Base-by-base conservation (phyloP, 495 filamentous ascomycete genomes). In the Penicillium goetzii region DNA sequence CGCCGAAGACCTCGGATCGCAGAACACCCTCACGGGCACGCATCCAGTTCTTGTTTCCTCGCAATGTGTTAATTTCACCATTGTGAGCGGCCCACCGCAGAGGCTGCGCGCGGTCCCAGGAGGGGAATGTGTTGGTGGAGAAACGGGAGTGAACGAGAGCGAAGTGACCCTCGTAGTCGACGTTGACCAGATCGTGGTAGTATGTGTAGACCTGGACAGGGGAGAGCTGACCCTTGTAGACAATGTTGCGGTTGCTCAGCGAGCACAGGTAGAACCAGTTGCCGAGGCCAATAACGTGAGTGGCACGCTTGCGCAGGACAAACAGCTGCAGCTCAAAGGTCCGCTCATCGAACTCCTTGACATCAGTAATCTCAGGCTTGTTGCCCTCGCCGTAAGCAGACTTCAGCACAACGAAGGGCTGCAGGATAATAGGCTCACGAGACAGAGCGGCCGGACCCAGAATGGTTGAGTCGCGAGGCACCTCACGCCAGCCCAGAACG, bases 31-130 rank as follows among this genome's bases (percentile, higher is more conserved):
- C 95, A 73, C 95, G 89, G 55, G 95, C 94, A 60, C 95, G 88
- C 95, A 99, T 99, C 95, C 96, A 99, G 80, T 99, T 99, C 85
- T 99, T 99, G 82, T 99, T 99, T 53, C 95, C 95, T 68, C 95
- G 90, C 65, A 99, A 82, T 4, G 95, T 99, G 76, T 99, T 99
- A 67, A 99, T 98, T 78, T 99, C 95, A 81, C 95, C 95, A 71
- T 99, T 99, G 82, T 99, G 95, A 73, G 95, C 95, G 54, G 93
- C 93, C 96, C 94, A 98, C 74, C 95, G 87, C 65, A 99, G 77
- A 23, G 95, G 95, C 78, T 99, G 95, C 43, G 95, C 96, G 78
- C 95, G 92, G 78, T 99, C 95, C 95, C 95, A 99, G 10, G 93
- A 97, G 28, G 95, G 95, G 76, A 99, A 99, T 50, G 95, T 99